Conservation (phyloP, 805 yeast genomes). For the Wickerhamiella musiphila region DNA sequence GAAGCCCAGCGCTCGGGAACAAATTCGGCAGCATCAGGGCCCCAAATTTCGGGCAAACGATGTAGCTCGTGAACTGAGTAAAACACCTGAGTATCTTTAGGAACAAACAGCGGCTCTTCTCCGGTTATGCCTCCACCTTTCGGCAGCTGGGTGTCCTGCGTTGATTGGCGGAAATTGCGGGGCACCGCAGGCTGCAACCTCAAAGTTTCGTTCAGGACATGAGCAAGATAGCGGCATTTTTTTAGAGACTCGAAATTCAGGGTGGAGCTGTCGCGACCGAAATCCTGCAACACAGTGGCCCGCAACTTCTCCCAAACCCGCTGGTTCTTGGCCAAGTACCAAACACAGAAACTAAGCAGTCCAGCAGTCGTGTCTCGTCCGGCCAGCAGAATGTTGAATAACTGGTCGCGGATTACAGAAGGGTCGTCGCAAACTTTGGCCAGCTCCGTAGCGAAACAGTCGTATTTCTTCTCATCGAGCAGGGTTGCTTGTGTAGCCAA, state of each 20-base stretch:
- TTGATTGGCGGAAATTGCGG: slow-evolving; percentile 27
- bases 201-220: slow-evolving; percentile 28
- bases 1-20: slow-evolving; percentile 32
- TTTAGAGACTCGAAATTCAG: slow-evolving; percentile 28
- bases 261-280: slow-evolving; percentile 11
- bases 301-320: slow-evolving; percentile 23
- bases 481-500: slow-evolving; percentile 16
- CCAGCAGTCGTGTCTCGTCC: slow-evolving; percentile 37
- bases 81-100: slow-evolving; percentile 25
- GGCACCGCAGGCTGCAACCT: slow-evolving; percentile 34
- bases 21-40: slow-evolving; percentile 26
- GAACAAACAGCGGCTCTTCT: slow-evolving; percentile 23
- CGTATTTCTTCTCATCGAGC: slow-evolving; percentile 18
- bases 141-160: slow-evolving; percentile 29
- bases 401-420: slow-evolving; percentile 28
- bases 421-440: slow-evolving; percentile 30
- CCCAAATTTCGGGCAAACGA: slow-evolving; percentile 23
- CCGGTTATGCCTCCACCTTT: slow-evolving; percentile 31
- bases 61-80: slow-evolving; percentile 28
- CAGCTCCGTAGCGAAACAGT: slow-evolving; percentile 30
- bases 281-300: slow-evolving; percentile 11
- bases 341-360: slow-evolving; percentile 26
- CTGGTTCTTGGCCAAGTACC: slow-evolving; percentile 28
- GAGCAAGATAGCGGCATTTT: slow-evolving; percentile 27
- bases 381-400: slow-evolving; percentile 30